A percentile compares a stretch with the other conserved stretches of the same genome.
phyloP scores from a whole-genome alignment of 306 rosid species.

The Quercus wislizeni region DNA sequence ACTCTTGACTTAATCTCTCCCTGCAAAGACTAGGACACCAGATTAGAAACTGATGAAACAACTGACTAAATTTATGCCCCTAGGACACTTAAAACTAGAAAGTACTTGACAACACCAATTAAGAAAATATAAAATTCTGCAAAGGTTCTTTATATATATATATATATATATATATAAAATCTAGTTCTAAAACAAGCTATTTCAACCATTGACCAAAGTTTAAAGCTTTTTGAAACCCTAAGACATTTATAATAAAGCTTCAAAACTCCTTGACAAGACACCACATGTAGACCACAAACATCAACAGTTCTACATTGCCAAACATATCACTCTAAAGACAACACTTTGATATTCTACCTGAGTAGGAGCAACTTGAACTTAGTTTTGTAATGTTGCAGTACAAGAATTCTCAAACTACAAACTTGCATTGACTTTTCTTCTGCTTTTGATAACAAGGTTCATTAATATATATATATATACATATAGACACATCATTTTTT shows the following conservation, averaged over 20 bases:
- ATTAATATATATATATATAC: background rate
- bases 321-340: background rate
- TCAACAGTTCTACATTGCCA: background rate
- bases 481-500: background rate
- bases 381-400: background rate
- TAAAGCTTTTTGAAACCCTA: background rate
- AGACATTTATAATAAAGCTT: background rate
- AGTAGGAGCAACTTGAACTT: background rate
- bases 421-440: background rate
- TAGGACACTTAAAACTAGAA: background rate
- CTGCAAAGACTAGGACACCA: background rate
- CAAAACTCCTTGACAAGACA: background rate
- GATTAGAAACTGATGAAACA: background rate
- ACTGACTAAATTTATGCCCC: background rate
- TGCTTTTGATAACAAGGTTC: background rate
- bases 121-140: background rate
- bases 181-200: background rate
- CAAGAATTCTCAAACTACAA: background rate
- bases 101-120: background rate
- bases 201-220: background rate
- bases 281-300: background rate
- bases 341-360: background rate
- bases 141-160: background rate
- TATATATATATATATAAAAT: background rate
- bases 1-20: background rate